Evolutionary conservation across 345 rosid genomes (phyloP).

Genomic region (Sisymbrium altissimum): DNA sequence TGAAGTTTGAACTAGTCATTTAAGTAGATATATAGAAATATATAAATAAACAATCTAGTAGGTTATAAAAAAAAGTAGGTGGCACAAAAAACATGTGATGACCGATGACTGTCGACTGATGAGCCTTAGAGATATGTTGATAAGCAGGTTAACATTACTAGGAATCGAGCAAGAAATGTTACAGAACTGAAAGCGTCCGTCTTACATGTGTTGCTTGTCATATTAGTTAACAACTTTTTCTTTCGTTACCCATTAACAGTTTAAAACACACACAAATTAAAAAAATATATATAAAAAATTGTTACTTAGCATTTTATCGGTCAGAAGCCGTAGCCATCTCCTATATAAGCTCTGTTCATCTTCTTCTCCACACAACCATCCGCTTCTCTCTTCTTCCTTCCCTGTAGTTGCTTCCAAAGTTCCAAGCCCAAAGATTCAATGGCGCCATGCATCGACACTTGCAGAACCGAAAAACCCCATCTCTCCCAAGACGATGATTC

Average conservation of each 20-base stretch:
- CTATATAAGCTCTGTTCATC: conserved; percentile 22
- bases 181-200: neutral
- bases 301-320: neutral
- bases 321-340: neutral
- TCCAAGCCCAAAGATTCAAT: conserved; percentile 28
- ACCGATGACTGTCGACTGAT: neutral
- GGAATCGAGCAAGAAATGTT: neutral
- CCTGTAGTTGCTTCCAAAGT: neutral
- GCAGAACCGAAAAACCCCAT: conserved; percentile 26
- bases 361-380: conserved; percentile 4
- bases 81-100: conserved; percentile 30
- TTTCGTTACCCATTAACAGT: neutral
- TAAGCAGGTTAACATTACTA: neutral
- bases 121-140: neutral
- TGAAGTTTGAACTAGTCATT: neutral
- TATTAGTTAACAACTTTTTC: neutral
- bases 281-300: neutral
- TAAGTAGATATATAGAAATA: neutral
- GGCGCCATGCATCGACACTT: conserved; percentile 69
- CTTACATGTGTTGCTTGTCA: neutral
- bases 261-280: neutral
- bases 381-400: neutral
- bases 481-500: conserved; percentile 36
- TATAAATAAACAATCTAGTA: neutral
- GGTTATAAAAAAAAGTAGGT: conserved; percentile 27